Conservation (phyloP, 1,284 basidiomycete genomes). For the Chalciporus sp. region DNA sequence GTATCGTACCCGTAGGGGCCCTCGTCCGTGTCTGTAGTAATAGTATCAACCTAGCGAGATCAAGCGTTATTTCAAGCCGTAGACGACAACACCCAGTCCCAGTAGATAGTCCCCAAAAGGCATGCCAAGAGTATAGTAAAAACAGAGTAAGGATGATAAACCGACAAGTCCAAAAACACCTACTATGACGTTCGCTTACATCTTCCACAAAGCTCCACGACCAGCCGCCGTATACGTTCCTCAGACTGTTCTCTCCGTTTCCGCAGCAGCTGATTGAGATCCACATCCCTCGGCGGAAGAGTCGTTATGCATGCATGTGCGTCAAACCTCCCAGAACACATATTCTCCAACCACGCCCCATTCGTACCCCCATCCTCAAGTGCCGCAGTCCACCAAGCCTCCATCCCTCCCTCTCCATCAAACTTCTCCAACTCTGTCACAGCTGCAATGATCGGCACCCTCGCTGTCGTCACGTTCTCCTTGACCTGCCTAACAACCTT, state of each 20-base stretch:
- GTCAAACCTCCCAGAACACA: slow-evolving; percentile 18
- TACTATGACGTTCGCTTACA: slow-evolving; percentile 6
- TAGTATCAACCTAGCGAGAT: not conserved
- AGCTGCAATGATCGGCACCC: slow-evolving; percentile 28
- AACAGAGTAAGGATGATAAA: not conserved
- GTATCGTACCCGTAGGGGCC: no score
- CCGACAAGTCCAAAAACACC: not conserved
- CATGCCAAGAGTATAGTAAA: not conserved
- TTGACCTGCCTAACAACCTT: slow-evolving; percentile 12
- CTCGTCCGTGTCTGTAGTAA: not conserved
- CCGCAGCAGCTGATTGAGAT: slow-evolving; percentile 9
- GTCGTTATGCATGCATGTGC: slow-evolving; percentile 35
- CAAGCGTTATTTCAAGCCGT: no score
- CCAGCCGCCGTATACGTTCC: slow-evolving; percentile 15
- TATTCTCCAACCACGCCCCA: slow-evolving; percentile 17
- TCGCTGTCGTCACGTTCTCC: not conserved
- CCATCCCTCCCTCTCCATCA: slow-evolving; percentile 20
- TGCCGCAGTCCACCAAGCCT: slow-evolving; percentile 28
- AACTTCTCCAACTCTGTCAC: slow-evolving; percentile 34
- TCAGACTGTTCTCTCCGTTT: slow-evolving; percentile 21
- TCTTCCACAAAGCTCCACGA: slow-evolving; percentile 15
- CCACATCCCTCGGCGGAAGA: slow-evolving; percentile 16
- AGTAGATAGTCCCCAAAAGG: not conserved
- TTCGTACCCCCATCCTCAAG: slow-evolving; percentile 15
- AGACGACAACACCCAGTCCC: no score